Base-by-base conservation (phyloP, 2,329 filamentous ascomycete genomes). In the Zymoseptoria tritici region DNA sequence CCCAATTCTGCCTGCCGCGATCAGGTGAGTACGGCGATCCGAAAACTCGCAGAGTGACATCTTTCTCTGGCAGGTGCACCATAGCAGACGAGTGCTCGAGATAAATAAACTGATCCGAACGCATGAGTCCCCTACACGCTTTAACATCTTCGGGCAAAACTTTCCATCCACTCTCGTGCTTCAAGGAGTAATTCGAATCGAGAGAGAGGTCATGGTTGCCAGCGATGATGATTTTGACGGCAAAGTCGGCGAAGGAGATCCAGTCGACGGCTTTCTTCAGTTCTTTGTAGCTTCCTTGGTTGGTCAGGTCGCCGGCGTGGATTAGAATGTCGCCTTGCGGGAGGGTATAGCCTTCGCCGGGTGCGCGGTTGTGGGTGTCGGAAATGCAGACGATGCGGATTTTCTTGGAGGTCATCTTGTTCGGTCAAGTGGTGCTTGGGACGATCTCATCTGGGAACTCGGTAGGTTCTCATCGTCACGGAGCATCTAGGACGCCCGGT, bases 151-250 rank as follows among this genome's bases (percentile, higher is more conserved):
- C 57, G 13, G 62, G 54, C 24, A 58, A 21, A 13, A 68, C 63
- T 3, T 20, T 64, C 64, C 65, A 68, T 13, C 66, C 67, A 13
- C 60, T 54, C 11, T 49, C 57, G 2, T 77, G 70, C n/a, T 76
- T 66, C 26, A 64, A 29, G 2, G 56, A 31, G 49, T 68, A 70
- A 2, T 58, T 21, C 9, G 57, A 54, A 68, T 91, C 88, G 6
- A 91, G 80, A 0, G 86, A 88, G 55, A 89, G 78, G 69, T 91
- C 89, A 73, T 91, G 89, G 70, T 91, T 92, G 26, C 88, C 87
- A 63, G 86, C 87, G 64, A 90, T 75, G 49, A 90, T 80, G 63
- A 91, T 83, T 70, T 89, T 91, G 67, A 80, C 80, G 67, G 89
- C 85, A 64, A 89, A 90, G 55, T 85, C 79, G 3, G 85, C 80